Base-by-base conservation (phyloP, 495 filamentous ascomycete species). In the Parathielavia appendiculata region DNA sequence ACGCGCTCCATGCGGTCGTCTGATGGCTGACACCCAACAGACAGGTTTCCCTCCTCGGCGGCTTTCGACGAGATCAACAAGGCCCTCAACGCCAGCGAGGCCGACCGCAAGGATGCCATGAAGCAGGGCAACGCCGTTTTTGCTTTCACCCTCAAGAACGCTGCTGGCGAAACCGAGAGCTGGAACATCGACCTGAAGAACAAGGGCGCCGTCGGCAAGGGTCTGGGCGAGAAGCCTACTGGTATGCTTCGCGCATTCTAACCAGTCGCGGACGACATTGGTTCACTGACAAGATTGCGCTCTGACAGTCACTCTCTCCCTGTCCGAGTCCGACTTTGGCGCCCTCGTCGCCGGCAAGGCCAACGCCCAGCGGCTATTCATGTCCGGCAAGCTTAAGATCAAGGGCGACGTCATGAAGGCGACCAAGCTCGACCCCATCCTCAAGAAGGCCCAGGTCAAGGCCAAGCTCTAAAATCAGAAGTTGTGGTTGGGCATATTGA, bases 331-430 rank as follows among this genome's bases (percentile, higher is more conserved):
- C 46, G 91, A 98, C 69, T 98, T 98, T 64, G 79, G 74, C 30
- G 83, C 83, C 67, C 82, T 98, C 56, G 85, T 95, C 50, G 70
- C 81, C 50, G 93, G 95, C 65, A 91, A 95, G 81, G 90, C 87
- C 67, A 92, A 96, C 63, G 91, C 93, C 52, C 93, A 97, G 82
- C 85, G 85, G 66, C 74, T 98, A 57, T 98, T 97, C 78, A 97
- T 98, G 91, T 81, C 81, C 9, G 93, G 93, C 68, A 96, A 95
- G 80, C 80, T 98, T 68, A 98, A 97, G 86, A 83, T 97, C 68
- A 95, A 91, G 83, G 93, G 93, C 49, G 90, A 97, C 73, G 86
- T 98, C 49, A 97, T 97, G 95, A 95, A 95, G 83, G 93, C 93
- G 23, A 97, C 93, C 45, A 96, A 95, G 85, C 86, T 93, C 75